Evolutionary conservation across 1,284 basidiomycete species (phyloP).

Genomic region (Marasmius tenuissimus): DNA sequence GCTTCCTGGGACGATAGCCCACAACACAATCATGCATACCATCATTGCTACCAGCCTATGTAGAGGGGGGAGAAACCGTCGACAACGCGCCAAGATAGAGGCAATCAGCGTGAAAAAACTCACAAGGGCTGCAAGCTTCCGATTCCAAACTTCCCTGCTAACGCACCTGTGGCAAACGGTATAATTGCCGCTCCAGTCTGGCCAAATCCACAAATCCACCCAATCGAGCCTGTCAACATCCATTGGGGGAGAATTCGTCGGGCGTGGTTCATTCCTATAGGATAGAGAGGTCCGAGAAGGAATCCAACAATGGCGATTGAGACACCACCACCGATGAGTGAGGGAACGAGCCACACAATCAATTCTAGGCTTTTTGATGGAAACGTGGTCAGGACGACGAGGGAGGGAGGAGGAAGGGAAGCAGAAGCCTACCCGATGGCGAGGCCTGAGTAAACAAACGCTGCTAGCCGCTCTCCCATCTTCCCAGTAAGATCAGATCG

Average conservation of each 20-base stretch:
- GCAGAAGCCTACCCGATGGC: constrained; percentile 20
- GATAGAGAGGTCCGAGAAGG: constrained; percentile 30
- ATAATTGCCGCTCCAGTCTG: constrained; percentile 19
- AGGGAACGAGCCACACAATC: constrained; percentile 50
- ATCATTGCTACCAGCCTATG: not conserved
- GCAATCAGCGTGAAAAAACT: too few species aligned
- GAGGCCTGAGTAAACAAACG: constrained; percentile 20
- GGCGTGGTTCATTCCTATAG: constrained; percentile 25
- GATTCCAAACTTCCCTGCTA: constrained; percentile 24
- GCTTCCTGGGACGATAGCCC: not conserved
- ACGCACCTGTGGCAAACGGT: constrained; percentile 22
- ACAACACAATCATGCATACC: not conserved
- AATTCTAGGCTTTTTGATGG: constrained; percentile 38
- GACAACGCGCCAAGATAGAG: too few species aligned
- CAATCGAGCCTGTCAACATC: constrained; percentile 24
- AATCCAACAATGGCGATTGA: constrained; percentile 32
- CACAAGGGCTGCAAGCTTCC: constrained; percentile 21
- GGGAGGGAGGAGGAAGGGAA: not conserved
- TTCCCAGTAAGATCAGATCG: not conserved
- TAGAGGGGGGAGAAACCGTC: too few species aligned
- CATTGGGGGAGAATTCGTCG: constrained; percentile 23
- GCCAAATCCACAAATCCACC: constrained; percentile 30
- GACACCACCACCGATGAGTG: constrained; percentile 46
- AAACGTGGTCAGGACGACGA: not conserved
- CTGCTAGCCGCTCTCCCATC: constrained; percentile 21